These are phyloP conservation scores for Chenopodium album DNA, from an alignment of 148 eudicot genomes.

Conservation along the genomic window DNA sequence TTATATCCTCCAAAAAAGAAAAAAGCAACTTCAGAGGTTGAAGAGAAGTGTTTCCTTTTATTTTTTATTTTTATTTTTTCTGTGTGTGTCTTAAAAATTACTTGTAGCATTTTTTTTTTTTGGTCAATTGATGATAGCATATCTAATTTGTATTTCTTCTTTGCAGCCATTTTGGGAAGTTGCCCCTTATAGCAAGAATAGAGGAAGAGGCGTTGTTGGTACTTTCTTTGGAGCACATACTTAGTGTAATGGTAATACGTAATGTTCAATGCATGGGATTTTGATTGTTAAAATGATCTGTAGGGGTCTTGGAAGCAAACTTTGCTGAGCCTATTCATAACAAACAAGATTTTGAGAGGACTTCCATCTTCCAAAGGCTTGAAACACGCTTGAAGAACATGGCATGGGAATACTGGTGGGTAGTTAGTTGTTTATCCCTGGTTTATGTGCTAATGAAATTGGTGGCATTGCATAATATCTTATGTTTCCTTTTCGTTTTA, in stretches of 20 bases:
- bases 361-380: constrained; percentile 74
- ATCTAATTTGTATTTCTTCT: not conserved
- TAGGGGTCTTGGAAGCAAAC: constrained; percentile 83
- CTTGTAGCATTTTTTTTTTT: not conserved
- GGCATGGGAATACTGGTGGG: constrained; percentile 89
- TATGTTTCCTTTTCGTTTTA: not conserved
- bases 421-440: constrained; percentile 6
- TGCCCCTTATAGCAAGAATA: constrained; percentile 43
- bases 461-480: not conserved
- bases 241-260: not conserved
- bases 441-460: not conserved
- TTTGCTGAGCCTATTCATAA: constrained; percentile 81
- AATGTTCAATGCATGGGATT: not conserved
- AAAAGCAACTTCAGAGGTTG: too few relatives aligned
- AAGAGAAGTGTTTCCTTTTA: too few relatives aligned
- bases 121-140: not conserved
- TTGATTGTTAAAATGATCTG: constrained; percentile 12
- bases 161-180: constrained; percentile 94
- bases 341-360: constrained; percentile 91
- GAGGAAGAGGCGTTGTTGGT: constrained; percentile 99
- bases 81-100: too few relatives aligned
- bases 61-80: too few relatives aligned
- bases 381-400: constrained; percentile 71
- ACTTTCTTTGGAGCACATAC: constrained; percentile 13
- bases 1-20: too few relatives aligned